Evolutionary conservation across 371 early-diverging fungal species (phyloP), one percentile per base, ranked within the genome.

Genomic region (Umbelopsis sp.): DNA sequence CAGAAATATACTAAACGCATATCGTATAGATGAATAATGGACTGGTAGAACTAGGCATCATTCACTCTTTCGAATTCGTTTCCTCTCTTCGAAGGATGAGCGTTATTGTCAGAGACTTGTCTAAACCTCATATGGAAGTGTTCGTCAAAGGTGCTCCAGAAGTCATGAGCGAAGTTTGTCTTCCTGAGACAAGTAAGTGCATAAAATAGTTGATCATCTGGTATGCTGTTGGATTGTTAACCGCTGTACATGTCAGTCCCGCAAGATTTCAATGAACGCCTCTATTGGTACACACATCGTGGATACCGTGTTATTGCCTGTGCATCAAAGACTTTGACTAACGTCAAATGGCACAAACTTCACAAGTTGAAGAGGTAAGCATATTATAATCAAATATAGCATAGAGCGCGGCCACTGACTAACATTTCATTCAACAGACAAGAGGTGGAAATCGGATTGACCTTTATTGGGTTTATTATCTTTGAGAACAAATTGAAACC

Each of bases 401-500:
- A 6, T 25, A 22, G 6, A 29, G 1, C 11, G 6, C 8, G 6
- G 1, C 8, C 22, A 4, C 11, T 51, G 24, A 51, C 52, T 48
- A 7, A 22, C 24, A 6, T 74, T 18, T 50, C 41, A 44, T 62
- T 69, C 69, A 41, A 41, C 41, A 91, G 99, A 67, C 88, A 90
- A 45, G 91, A 95, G 41, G 88, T 97, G 14, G 99, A 99, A 80
- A 80, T 74, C 8, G 92, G 91, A 12, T 77, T 99, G 68, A 82
- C 86, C 3, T 99, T 99, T 76, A 80, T 99, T 44, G 98, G 98
- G 1, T 96, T 99, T 70, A 87, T 99, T 65, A 89, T 99, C 20
- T 99, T 99, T 88, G 99, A 99, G 75, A 99, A 99, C 86, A 97
- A 96, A 81, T 83, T 99, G 22, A 99, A 99, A 76, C 88, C 92